Percentiles rank a stretch among this genome's conserved stretches.
These are phyloP conservation scores for Whalleya microplaca DNA, from an alignment of 2,329 filamentous ascomycete genomes.

Conservation along the genomic window DNA sequence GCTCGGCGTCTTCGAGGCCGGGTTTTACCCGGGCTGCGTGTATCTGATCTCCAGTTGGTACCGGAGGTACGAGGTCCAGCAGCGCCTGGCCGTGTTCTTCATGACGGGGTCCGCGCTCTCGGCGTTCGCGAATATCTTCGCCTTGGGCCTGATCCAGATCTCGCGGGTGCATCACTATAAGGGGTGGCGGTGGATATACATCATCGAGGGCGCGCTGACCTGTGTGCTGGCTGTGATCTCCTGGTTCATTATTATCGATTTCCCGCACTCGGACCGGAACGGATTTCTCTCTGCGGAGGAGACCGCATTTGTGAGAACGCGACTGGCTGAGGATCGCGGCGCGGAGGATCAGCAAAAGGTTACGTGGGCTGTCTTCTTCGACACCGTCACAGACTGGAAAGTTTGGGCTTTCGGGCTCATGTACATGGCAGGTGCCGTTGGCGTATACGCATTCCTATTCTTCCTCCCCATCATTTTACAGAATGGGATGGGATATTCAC, in stretches of 20 bases:
- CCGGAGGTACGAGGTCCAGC: slow-evolving; percentile 39
- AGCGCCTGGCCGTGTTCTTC: slow-evolving; percentile 36
- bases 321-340: slow-evolving; percentile 35
- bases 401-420: slow-evolving; percentile 29
- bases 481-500: slow-evolving; percentile 26
- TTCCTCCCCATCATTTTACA: slow-evolving; percentile 30
- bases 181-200: slow-evolving; percentile 55
- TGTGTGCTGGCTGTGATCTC: slow-evolving; percentile 31
- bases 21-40: slow-evolving; percentile 48
- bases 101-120: slow-evolving; percentile 35
- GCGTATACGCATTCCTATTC: slow-evolving; percentile 31
- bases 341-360: slow-evolving; percentile 21
- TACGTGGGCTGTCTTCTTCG: slow-evolving; percentile 21
- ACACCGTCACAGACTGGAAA: slow-evolving; percentile 26
- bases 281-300: slow-evolving; percentile 48
- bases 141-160: slow-evolving; percentile 40
- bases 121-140: slow-evolving; percentile 31
- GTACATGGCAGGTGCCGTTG: slow-evolving; percentile 27
- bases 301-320: slow-evolving; percentile 33
- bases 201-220: slow-evolving; percentile 45
- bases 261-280: slow-evolving; percentile 44
- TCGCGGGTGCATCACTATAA: slow-evolving; percentile 45
- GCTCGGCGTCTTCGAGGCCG: slow-evolving; percentile 51
- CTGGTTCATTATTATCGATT: slow-evolving; percentile 52
- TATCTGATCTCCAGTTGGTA: slow-evolving; percentile 44